These are phyloP conservation scores for Cryptococcus sp. DNA, from an alignment of 1,284 basidiomycete genomes.

Conservation along the genomic window DNA sequence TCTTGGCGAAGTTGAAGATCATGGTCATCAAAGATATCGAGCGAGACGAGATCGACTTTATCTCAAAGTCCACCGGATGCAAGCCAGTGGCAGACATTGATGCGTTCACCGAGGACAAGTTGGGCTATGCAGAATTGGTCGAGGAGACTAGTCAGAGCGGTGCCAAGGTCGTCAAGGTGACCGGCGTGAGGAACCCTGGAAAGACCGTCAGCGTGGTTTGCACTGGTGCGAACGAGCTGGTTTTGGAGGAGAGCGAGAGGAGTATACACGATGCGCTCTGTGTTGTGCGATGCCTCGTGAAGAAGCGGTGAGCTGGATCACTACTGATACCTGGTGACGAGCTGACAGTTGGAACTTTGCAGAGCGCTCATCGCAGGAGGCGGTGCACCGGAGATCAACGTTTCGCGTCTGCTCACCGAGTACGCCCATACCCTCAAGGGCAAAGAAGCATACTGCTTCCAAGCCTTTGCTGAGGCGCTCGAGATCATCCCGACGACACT, in stretches of 20 bases:
- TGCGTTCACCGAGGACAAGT: conserved; percentile 97
- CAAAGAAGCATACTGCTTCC: conserved; percentile 99
- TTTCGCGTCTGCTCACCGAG: conserved; percentile 89
- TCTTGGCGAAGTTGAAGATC: conserved; percentile 97
- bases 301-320: conserved; percentile 74
- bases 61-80: conserved; percentile 90
- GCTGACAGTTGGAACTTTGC: conserved; percentile 6
- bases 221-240: conserved; percentile 89
- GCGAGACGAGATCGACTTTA: conserved; percentile 97
- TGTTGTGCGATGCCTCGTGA: conserved; percentile 96
- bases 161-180: conserved; percentile 90
- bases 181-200: conserved; percentile 92
- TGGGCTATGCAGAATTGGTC: conserved; percentile 92
- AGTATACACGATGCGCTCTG: conserved; percentile 98
- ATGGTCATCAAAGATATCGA: conserved; percentile 97
- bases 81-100: conserved; percentile 98
- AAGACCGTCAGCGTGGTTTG: conserved; percentile 94
- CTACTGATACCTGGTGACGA: background rate
- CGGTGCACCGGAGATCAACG: conserved; percentile 97
- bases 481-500: conserved; percentile 98
- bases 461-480: conserved; percentile 95
- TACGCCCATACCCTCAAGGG: conserved; percentile 93
- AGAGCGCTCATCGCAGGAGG: conserved; percentile 96
- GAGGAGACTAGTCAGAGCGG: conserved; percentile 86
- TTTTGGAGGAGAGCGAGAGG: conserved; percentile 95